Conservation (phyloP, 2,329 filamentous ascomycete genomes). For the Coniochaeta hoffmannii region DNA sequence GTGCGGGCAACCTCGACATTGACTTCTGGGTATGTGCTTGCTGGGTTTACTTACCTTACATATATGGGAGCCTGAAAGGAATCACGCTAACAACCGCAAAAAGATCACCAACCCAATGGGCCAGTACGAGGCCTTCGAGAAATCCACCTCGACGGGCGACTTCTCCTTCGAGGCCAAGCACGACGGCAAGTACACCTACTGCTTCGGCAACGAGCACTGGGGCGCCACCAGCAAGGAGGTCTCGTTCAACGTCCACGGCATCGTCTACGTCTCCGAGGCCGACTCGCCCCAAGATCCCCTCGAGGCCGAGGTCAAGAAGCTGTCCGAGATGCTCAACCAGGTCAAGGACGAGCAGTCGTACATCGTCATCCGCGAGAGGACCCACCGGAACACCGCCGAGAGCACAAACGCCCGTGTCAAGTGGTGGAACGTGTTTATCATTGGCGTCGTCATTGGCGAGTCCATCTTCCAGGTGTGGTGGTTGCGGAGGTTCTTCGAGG, state of each 20-base stretch:
- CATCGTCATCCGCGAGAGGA: conserved; percentile 90
- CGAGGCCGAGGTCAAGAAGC: conserved; percentile 78
- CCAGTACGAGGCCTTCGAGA: conserved; percentile 72
- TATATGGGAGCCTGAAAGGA: no score
- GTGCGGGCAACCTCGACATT: conserved; percentile 88
- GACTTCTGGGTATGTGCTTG: conserved; percentile 81
- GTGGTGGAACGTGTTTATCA: conserved; percentile 99
- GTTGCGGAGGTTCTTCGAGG: conserved; percentile 95
- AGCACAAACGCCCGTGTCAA: conserved; percentile 97
- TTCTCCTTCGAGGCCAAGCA: conserved; percentile 79
- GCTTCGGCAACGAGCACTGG: conserved; percentile 99
- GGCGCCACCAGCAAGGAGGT: conserved; percentile 94
- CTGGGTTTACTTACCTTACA: conserved; percentile 7
- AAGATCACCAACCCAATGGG: conserved; percentile 73
- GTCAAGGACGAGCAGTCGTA: conserved; percentile 98
- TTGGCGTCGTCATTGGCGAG: conserved; percentile 80
- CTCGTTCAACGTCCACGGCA: conserved; percentile 97
- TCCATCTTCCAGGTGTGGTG: conserved; percentile 99
- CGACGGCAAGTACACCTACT: conserved; percentile 91
- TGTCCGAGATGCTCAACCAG: conserved; percentile 79
- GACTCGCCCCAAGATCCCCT: conserved; percentile 82
- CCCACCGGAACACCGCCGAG: conserved; percentile 96
- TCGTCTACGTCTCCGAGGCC: conserved; percentile 90
- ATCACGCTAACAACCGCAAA: conserved; percentile 9
- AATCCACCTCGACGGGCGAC: conserved; percentile 79